A percentile compares a stretch with the other conserved stretches of the same genome.
Conservation (phyloP, 257 asterid genomes). For the Solanum tarijense region DNA sequence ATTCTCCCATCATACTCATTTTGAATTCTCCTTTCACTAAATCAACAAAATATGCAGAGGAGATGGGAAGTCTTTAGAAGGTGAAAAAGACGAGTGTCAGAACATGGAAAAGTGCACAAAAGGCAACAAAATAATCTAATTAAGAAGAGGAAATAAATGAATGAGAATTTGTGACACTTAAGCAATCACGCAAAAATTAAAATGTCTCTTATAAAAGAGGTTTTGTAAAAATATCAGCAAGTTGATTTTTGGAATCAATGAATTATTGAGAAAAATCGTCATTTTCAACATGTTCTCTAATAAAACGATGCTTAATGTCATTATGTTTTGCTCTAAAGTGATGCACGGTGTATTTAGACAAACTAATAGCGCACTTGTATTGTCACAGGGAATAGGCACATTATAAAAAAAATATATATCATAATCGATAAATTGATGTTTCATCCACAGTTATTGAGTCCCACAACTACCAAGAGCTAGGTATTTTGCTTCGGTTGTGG, state of each 20-base stretch:
- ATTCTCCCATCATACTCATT: neutral
- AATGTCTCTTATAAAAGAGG: neutral
- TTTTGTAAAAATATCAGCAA: neutral
- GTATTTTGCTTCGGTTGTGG: neutral
- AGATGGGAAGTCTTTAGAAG: neutral
- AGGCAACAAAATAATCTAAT: neutral
- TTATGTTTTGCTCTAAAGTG: neutral
- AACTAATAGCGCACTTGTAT: neutral
- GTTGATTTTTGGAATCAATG: neutral
- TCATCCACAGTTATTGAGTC: neutral
- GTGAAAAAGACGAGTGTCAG: neutral
- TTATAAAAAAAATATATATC: neutral
- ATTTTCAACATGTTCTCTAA: neutral
- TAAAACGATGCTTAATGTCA: neutral
- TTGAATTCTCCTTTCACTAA: neutral
- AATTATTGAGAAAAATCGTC: neutral
- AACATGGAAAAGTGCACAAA: neutral
- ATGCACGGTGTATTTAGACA: neutral
- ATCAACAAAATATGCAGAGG: neutral
- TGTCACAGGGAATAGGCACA: neutral
- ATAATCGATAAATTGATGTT: neutral
- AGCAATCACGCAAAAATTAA: neutral
- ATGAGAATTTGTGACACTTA: neutral
- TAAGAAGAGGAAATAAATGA: neutral
- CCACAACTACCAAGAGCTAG: neutral